Base-by-base conservation (phyloP, 495 filamentous ascomycete genomes). In the Pseudomonodictys pantanalensis region DNA sequence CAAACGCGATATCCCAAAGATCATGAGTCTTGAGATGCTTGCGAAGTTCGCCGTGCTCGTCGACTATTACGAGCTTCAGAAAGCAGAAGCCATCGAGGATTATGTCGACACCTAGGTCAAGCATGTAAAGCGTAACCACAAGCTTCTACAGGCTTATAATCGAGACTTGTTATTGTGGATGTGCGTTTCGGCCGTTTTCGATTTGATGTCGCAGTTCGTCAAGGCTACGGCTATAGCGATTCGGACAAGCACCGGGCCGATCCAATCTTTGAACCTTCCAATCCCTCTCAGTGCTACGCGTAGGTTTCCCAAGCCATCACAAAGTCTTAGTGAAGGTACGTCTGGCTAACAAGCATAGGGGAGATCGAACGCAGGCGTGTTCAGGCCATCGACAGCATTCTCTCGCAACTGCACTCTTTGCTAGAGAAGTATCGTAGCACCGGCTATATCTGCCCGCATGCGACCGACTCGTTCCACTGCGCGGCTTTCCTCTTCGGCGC, bases 41-140 rank as follows among this genome's bases (percentile, higher is more conserved):
- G 73, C 76, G 1, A 72, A 80, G 56, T 67, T 84, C 45, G 72
- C 77, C 29, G 68, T 77, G 8, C 62, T 84, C 28, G 76, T 79
- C 18, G 78, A 84, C 59, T 76, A 75, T 33, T 80, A 82, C 47
- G 66, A 75, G 30, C 76, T 79, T 55, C 67, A 70, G 15, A 77
- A 79, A 10, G 72, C 65, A 5, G 60, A 54, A 28, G 51, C 24
- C 12, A 44, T 81, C 1, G 64, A 70, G 45, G 41, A 78, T 3
- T 76, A 75, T 48, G 68, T 69, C 17, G 73, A 77, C 9, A 67
- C 69, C 8, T 85, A 80, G 79, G 73, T 76, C 25, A 52, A 57
- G 0, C 41, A 52, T 11, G 20, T 76, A 26, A 58, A 64, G 22
- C 18, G 56, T 10, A 42, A 9, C 12, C 8, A 9, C 39, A 18